phyloP scores from a whole-genome alignment of 2,329 filamentous ascomycete species.

The Trichoderma cornu-damae region DNA sequence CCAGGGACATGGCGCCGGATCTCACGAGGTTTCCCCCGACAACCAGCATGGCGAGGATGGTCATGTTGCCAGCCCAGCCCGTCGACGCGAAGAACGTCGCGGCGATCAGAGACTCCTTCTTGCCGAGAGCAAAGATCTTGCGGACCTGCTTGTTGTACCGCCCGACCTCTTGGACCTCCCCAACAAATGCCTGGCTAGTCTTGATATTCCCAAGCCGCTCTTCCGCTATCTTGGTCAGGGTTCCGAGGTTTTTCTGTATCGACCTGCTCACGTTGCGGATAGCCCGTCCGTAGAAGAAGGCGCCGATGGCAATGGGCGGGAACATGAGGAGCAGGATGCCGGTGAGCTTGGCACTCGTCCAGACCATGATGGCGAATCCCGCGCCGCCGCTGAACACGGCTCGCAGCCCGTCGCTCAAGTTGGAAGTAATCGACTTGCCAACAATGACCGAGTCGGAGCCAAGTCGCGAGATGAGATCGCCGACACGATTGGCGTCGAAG shows the following conservation, averaged over 20 bases:
- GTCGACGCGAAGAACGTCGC: conserved; percentile 86
- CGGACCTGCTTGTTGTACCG: conserved; percentile 91
- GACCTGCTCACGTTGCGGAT: conserved; percentile 86
- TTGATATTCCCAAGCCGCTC: conserved; percentile 96
- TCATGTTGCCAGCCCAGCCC: conserved; percentile 93
- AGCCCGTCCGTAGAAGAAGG: conserved; percentile 84
- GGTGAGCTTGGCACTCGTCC: conserved; percentile 85
- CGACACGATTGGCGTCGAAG: conserved; percentile 95
- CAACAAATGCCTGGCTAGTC: conserved; percentile 93
- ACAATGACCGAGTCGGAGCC: conserved; percentile 97
- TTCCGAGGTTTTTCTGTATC: conserved; percentile 90
- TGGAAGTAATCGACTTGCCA: conserved; percentile 97
- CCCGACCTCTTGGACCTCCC: conserved; percentile 81
- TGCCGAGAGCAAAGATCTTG: conserved; percentile 85
- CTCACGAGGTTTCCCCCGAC: conserved; percentile 89
- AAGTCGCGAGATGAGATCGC: conserved; percentile 90
- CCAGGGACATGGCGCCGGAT: conserved; percentile 77
- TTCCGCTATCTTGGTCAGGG: conserved; percentile 93
- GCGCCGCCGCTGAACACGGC: conserved; percentile 85
- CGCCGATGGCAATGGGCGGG: conserved; percentile 82
- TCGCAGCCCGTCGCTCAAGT: conserved; percentile 90
- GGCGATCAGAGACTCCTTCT: conserved; percentile 78
- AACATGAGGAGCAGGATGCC: conserved; percentile 81
- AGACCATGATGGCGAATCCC: conserved; percentile 91
- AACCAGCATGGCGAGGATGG: conserved; percentile 83